These are phyloP conservation scores for Pyrenochaeta sp. DNA, from an alignment of 2,329 filamentous ascomycete species.

Conservation along the genomic window DNA sequence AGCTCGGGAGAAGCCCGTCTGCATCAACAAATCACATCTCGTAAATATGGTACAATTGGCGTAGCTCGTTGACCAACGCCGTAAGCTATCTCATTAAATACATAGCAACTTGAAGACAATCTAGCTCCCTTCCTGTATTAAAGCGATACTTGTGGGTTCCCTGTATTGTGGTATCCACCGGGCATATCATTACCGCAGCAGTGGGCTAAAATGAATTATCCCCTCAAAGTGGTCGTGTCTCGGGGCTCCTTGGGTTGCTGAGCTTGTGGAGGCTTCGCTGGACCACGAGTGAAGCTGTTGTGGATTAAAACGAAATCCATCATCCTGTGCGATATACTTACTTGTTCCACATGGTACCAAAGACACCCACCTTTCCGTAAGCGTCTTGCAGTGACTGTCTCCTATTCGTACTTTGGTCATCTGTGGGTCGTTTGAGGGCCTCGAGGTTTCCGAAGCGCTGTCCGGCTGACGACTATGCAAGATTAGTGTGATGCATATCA, in stretches of 20 bases:
- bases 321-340: slow-evolving; percentile 3
- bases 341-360: slow-evolving; percentile 49
- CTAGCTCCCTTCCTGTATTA: background rate
- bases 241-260: slow-evolving; percentile 25
- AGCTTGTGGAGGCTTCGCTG: slow-evolving; percentile 7
- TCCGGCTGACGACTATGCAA: slow-evolving; percentile 35
- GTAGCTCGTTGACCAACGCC: background rate
- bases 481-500: slow-evolving; percentile 10
- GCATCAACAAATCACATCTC: background rate
- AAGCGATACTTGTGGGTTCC: background rate
- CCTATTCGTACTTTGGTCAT: slow-evolving; percentile 35
- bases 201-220: slow-evolving; percentile 19
- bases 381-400: slow-evolving; percentile 44
- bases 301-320: slow-evolving; percentile 11
- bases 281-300: slow-evolving; percentile 45
- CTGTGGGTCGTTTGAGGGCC: slow-evolving; percentile 44
- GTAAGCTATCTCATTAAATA: background rate
- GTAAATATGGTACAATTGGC: background rate
- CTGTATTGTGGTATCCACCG: no score
- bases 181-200: no score
- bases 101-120: background rate
- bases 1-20: background rate
- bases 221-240: slow-evolving; percentile 37
- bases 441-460: slow-evolving; percentile 43
- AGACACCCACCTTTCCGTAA: slow-evolving; percentile 42